These are phyloP conservation scores for Barnettozyma wickerhamii DNA, from an alignment of 805 yeast species.

Conservation along the genomic window DNA sequence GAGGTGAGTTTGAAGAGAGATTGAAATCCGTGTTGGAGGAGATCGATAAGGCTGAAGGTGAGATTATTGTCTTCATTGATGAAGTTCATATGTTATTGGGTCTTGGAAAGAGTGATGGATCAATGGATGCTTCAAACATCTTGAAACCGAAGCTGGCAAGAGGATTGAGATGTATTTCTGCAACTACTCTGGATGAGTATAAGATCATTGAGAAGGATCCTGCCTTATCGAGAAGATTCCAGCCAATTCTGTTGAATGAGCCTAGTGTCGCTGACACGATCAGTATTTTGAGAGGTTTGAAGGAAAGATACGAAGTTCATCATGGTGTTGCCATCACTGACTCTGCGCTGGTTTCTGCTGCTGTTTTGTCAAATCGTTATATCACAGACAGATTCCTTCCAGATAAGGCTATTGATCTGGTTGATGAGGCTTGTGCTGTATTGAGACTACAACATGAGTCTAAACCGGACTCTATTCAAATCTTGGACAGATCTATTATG, in stretches of 20 bases:
- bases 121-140: conserved; percentile 92
- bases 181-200: conserved; percentile 93
- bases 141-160: conserved; percentile 92
- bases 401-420: conserved; percentile 94
- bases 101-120: conserved; percentile 88
- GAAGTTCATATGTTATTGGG: conserved; percentile 89
- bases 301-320: conserved; percentile 93
- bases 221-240: conserved; percentile 91
- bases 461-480: conserved; percentile 91
- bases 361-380: conserved; percentile 83
- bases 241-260: conserved; percentile 79
- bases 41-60: conserved; percentile 72
- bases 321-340: conserved; percentile 96
- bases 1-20: conserved; percentile 96
- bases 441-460: conserved; percentile 93
- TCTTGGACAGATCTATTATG: conserved; percentile 83
- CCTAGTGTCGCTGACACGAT: conserved; percentile 91
- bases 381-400: conserved; percentile 90
- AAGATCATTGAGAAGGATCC: conserved; percentile 95
- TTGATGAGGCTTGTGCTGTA: conserved; percentile 97
- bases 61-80: conserved; percentile 79
- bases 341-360: conserved; percentile 90
- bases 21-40: conserved; percentile 77
- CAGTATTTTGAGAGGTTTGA: conserved; percentile 86
- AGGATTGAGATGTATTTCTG: conserved; percentile 94